Evolutionary conservation across 2,329 filamentous ascomycete species (phyloP), one percentile per base, ranked within the genome.

Genomic region (Cytospora chrysosperma): DNA sequence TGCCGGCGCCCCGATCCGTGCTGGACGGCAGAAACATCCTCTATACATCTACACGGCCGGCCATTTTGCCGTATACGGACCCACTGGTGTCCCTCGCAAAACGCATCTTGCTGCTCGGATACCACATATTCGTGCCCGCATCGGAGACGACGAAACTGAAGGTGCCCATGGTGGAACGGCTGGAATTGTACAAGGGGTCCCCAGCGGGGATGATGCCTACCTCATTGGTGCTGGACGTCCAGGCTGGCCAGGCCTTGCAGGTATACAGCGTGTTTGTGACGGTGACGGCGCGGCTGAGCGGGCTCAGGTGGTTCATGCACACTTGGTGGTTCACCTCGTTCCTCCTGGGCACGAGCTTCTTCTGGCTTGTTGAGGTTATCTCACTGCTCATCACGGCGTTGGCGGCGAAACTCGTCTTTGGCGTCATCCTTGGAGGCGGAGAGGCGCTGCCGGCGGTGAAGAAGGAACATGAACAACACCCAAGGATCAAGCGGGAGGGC

Each of bases 261-360:
- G 85, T 96, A 7, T 97, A 97, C 74, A 79, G 79, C 24, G 88
- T 85, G 4, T 78, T 77, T 17, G 81, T 96, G 37, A 83, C 82
- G 3, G 86, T 98, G 67, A 87, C 84, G 30, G 93, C 94, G 5
- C 84, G 87, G 59, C 87, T 97, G 67, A 82, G 84, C 13, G 94
- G 94, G 0, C 74, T 97, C 65, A 81, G 90, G 56, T 95, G 90
- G 86, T 70, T 93, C 61, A 96, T 99, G 91, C 95, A 95, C 71
- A 88, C 92, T 66, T 89, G 94, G 77, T 86, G 90, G 15, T 71
- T 95, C 40, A 74, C 86, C 1, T 87, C 87, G 6, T 93, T 92
- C 64, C 59, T 90, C 0, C 71, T 88, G 0, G 90, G 93, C 70
- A 91, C 88, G 0, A 75, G 79, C 0, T 69, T 85, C 0, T 97